Evolutionary conservation across 2,329 filamentous ascomycete genomes (phyloP).

Genomic region (Trichothecium roseum): DNA sequence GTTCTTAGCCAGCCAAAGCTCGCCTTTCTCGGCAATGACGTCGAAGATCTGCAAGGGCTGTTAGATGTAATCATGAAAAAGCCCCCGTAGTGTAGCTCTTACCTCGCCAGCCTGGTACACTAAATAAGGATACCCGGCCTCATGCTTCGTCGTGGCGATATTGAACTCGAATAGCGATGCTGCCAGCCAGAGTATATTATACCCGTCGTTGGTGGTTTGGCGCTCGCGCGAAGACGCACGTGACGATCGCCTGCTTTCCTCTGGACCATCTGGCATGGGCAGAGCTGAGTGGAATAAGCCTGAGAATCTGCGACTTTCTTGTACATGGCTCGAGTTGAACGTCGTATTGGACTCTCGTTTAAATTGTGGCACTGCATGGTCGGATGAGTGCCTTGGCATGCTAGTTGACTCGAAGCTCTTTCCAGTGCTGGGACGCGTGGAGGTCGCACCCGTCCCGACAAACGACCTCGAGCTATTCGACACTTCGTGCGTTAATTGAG

Average conservation of each 20-base stretch:
- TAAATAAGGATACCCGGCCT: constrained; percentile 91
- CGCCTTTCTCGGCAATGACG: constrained; percentile 91
- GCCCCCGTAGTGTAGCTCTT: constrained; percentile 15
- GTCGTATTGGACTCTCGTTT: constrained; percentile 46
- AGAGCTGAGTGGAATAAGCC: constrained; percentile 81
- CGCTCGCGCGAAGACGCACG: constrained; percentile 51
- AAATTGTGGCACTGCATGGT: constrained; percentile 39
- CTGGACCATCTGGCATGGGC: constrained; percentile 61
- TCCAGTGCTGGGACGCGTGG: constrained; percentile 46
- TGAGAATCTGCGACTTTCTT: constrained; percentile 49
- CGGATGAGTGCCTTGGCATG: constrained; percentile 27
- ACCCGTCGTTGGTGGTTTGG: constrained; percentile 40
- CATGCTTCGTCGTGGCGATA: constrained; percentile 81
- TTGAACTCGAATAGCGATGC: constrained; percentile 96
- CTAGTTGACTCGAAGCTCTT: constrained; percentile 47
- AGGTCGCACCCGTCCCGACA: constrained; percentile 23
- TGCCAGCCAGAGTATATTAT: constrained; percentile 77
- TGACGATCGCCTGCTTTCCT: constrained; percentile 42
- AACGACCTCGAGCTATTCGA: constrained; percentile 37
- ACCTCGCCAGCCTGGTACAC: constrained; percentile 92
- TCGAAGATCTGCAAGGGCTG: constrained; percentile 57
- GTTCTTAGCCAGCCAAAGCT: constrained; percentile 95
- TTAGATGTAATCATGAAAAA: constrained; percentile 1
- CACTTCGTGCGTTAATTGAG: constrained; percentile 38
- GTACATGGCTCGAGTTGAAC: constrained; percentile 35